Conservation (phyloP, 352 stramenopile species). For the Globisporangium nagaii region DNA sequence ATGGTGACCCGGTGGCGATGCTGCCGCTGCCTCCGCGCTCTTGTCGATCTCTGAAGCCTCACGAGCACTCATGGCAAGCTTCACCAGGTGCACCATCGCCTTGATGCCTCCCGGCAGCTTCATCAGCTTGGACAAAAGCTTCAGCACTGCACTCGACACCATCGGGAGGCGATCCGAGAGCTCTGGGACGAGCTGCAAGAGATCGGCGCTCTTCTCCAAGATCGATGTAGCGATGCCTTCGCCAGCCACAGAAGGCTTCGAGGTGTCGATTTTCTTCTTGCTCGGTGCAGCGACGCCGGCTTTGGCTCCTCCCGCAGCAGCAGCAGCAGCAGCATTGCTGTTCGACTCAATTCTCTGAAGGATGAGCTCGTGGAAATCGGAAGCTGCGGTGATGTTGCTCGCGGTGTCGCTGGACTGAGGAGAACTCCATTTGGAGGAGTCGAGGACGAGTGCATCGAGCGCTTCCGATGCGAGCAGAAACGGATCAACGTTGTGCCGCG, state of each 20-base stretch:
- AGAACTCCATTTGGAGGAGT: slow-evolving; percentile 36
- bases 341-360: background rate
- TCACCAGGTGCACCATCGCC: slow-evolving; percentile 24
- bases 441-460: slow-evolving; percentile 24
- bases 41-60: background rate
- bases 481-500: slow-evolving; percentile 30
- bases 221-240: slow-evolving; percentile 27
- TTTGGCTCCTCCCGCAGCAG: background rate
- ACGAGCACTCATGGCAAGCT: background rate
- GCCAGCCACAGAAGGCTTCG: slow-evolving; percentile 15
- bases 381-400: background rate
- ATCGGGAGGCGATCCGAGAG: slow-evolving; percentile 16
- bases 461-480: slow-evolving; percentile 24
- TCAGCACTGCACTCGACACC: slow-evolving; percentile 31
- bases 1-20: background rate
- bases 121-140: slow-evolving; percentile 25
- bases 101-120: slow-evolving; percentile 24
- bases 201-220: slow-evolving; percentile 18
- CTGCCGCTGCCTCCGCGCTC: background rate
- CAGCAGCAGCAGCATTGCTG: background rate
- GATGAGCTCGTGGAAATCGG: slow-evolving; percentile 25
- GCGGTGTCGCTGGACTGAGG: background rate
- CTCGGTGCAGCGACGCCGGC: slow-evolving; percentile 13
- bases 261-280: slow-evolving; percentile 35
- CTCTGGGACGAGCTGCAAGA: slow-evolving; percentile 18